Evolutionary conservation across 306 rosid genomes (phyloP), one percentile per base, ranked within the genome.

Genomic region (Canavalia gladiata): DNA sequence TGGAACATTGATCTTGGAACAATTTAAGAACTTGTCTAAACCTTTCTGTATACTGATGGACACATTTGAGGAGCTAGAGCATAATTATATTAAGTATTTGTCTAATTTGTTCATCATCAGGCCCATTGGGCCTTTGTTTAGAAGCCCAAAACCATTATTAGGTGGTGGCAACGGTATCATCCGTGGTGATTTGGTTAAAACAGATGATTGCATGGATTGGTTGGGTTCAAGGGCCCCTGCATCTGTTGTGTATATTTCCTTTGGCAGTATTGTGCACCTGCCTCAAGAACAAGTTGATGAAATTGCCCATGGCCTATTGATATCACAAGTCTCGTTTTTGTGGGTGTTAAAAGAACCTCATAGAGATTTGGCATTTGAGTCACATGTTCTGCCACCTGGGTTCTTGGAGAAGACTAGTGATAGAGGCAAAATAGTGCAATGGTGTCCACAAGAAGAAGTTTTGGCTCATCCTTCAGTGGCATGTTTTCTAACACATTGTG

Each of bases 401-500:
- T 84, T 89, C 12, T 25, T 76, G 46, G 89, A 89, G 49, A 68
- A 68, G 37, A 84, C 62, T 0, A 86, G 85, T 11, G 84, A 84
- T 12, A 83, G 63, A 28, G 92, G 89, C 1, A 89, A 51, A 30
- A 78, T 89, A n/a, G 90, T 89, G 25, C 45, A 87, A 5, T 89
- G 90, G 90, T 83, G 92, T 25, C 84, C 88, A 0, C 92, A 89
- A n/a, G 90, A 89, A 29, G 46, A 79, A 11, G 86, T 89, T 5
- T 37, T 89, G 11, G 78, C 74, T 0, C 92, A 87, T 29, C 80
- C 86, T 1, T 83, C 90, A 0, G 68, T 84, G 1, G 87, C 89
- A 1, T 87, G 90, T 50, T 87, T 83, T 12, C 68, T 85, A 31
- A 85, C 90, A 1, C 92, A 89, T 25, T 89, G 89, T 7, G 92